Conservation (phyloP, 768 basidiomycete genomes). For the Suillus occidentalis region DNA sequence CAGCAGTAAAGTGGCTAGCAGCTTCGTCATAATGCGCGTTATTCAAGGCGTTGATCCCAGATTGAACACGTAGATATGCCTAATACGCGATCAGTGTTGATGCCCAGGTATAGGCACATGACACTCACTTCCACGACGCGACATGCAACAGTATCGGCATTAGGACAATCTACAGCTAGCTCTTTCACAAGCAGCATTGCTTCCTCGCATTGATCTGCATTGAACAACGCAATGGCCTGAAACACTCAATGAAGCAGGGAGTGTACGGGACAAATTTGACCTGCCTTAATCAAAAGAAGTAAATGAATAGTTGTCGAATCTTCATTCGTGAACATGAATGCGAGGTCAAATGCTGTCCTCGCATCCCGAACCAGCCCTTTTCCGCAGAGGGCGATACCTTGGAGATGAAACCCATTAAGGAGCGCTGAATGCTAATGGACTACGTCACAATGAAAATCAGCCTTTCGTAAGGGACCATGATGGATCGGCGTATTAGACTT, state of each 20-base stretch:
- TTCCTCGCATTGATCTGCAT: neutral
- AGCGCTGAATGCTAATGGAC: neutral
- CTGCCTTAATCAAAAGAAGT: neutral
- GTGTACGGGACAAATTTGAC: neutral
- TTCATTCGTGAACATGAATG: neutral
- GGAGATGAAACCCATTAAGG: neutral
- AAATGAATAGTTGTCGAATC: neutral
- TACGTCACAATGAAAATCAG: neutral
- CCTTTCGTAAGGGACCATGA: neutral
- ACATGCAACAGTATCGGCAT: neutral
- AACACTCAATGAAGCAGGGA: neutral
- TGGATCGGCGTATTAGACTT: neutral
- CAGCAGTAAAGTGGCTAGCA: neutral
- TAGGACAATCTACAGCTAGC: neutral
- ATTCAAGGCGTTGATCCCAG: neutral
- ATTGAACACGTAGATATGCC: neutral
- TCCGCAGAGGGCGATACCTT: neutral
- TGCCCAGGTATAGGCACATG: neutral
- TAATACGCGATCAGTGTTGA: neutral
- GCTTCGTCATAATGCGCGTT: neutral
- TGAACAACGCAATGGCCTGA: neutral
- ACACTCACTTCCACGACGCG: neutral
- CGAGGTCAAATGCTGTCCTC: neutral
- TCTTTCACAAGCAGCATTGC: neutral
- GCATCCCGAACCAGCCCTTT: neutral